Base-by-base conservation (phyloP, 768 basidiomycete species). In the Amanita jacksonii region DNA sequence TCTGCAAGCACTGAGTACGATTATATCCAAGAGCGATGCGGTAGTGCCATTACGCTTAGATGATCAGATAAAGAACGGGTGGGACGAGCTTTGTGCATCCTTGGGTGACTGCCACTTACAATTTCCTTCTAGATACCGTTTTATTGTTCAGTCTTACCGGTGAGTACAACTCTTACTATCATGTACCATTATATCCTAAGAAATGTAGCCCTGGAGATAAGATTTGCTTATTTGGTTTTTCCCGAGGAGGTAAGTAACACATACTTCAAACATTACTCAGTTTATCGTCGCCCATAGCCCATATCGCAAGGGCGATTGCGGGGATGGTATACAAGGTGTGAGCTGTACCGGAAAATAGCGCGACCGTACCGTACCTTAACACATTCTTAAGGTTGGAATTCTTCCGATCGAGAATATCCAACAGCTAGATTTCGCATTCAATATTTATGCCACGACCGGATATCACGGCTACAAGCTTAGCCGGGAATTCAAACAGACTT, bases 271-370 rank as follows among this genome's bases (percentile, higher is more conserved):
- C 12, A 6, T 28, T 12, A 28, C 12, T 28, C 27, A 12, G 27
- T 28, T 28, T 6, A 28, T 12, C 27, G 7, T 6, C 12, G 6
- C 12, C 27, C 27, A 12, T 12, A 28, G 27, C 61, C n/a, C 63
- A 62, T 51, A 60, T 61, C 2, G 62, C 63, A 3, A 51, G 66
- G 20, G 59, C 59, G 12, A 52, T 60, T 13, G 59, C 60, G 2
- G 62, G 59, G 5, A 62, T 64, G 62, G 44, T 63, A 0, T 50
- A 62, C 46, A 56, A 60, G 37, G 57, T 60, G 12, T 20, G 18
- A 15, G 5, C 20, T n/a, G n/a, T n/a, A n/a, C n/a, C n/a, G n/a
- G n/a, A n/a, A n/a, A n/a, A n/a, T n/a, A n/a, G n/a, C n/a, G n/a
- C n/a, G n/a, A n/a, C n/a, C n/a, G n/a, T n/a, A n/a, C n/a, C n/a